A percentile compares a stretch with the other conserved stretches of the same genome.
These are phyloP conservation scores for Pholiota adiposa DNA, from an alignment of 1,284 basidiomycete genomes.

Conservation along the genomic window DNA sequence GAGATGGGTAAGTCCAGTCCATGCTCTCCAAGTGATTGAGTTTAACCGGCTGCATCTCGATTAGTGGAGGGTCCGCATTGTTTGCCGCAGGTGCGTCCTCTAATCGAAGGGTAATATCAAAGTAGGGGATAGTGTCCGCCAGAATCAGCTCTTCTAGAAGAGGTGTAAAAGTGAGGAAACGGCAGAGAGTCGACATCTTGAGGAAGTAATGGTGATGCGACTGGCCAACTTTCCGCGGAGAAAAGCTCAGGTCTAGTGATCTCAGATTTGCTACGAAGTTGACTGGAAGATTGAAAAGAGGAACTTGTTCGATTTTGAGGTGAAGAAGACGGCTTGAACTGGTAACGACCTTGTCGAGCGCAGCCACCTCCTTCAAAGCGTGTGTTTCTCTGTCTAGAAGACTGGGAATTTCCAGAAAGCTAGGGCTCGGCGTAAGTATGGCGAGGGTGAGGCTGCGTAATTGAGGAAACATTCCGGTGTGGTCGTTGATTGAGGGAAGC, in stretches of 20 bases:
- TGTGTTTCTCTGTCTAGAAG: slow-evolving; percentile 14
- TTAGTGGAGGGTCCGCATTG: background rate
- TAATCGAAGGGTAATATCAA: slow-evolving; percentile 26
- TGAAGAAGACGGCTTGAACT: slow-evolving; percentile 31
- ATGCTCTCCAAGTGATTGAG: slow-evolving; percentile 38
- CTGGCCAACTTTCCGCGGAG: slow-evolving; percentile 30
- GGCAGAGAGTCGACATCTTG: slow-evolving; percentile 41
- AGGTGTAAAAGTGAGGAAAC: slow-evolving; percentile 41
- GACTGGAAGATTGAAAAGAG: slow-evolving; percentile 39
- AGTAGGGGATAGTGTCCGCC: slow-evolving; percentile 43
- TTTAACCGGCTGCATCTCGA: slow-evolving; percentile 22
- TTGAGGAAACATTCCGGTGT: slow-evolving; percentile 26
- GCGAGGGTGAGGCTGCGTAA: slow-evolving; percentile 39
- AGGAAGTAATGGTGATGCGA: slow-evolving; percentile 28
- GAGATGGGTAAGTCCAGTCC: slow-evolving; percentile 43
- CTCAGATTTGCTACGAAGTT: slow-evolving; percentile 40
- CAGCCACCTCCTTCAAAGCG: background rate
- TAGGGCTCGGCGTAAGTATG: slow-evolving; percentile 30
- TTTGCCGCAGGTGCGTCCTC: slow-evolving; percentile 8
- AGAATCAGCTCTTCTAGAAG: slow-evolving; percentile 46
- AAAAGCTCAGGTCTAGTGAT: slow-evolving; percentile 44
- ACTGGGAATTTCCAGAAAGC: slow-evolving; percentile 17
- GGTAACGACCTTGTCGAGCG: background rate
- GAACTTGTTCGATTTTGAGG: slow-evolving; percentile 46
- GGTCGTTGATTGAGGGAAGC: slow-evolving; percentile 25